Percentiles rank a stretch among this genome's conserved stretches.
phyloP scores from a whole-genome alignment of 352 stramenopile genomes.

The Phytopythium ostracodes region DNA sequence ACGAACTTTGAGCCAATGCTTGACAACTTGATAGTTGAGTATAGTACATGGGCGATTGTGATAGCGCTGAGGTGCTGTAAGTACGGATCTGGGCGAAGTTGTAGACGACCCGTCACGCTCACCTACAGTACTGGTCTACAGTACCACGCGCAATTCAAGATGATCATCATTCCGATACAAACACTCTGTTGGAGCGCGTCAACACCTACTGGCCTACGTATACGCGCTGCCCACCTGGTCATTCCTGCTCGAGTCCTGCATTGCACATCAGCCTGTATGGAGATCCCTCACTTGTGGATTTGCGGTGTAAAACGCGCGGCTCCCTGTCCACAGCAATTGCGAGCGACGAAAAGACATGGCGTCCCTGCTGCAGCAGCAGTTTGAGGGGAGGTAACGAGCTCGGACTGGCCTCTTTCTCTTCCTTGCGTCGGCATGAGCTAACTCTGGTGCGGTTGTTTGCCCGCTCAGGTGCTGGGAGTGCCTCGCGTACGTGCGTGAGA shows the following conservation, averaged over 20 bases:
- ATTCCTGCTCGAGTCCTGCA: neutral
- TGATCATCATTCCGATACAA: neutral
- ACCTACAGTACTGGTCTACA: too few relatives aligned
- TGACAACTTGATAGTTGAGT: too few relatives aligned
- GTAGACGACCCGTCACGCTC: too few relatives aligned
- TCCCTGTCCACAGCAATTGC: neutral
- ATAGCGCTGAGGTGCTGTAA: too few relatives aligned
- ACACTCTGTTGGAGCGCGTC: neutral
- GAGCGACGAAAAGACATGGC: conserved; percentile 17
- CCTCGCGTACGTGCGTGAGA: conserved; percentile 20
- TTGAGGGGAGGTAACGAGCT: neutral
- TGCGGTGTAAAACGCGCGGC: neutral
- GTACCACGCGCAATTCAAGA: too few relatives aligned
- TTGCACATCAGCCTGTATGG: neutral
- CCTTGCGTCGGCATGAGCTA: too few relatives aligned
- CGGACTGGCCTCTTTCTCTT: too few relatives aligned
- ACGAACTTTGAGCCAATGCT: too few relatives aligned
- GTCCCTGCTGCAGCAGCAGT: conserved; percentile 11
- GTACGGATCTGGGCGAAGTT: too few relatives aligned
- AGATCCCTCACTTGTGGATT: neutral
- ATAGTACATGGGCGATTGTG: too few relatives aligned
- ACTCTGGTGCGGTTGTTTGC: neutral
- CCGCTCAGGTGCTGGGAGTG: conserved; percentile 18
- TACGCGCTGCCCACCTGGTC: too few relatives aligned
- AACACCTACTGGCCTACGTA: neutral